Percentiles rank a stretch among this genome's conserved stretches.
These are phyloP conservation scores for Cyclotella choctawhatcheeana DNA, from an alignment of 108 stramenopile species.

Conservation along the genomic window DNA sequence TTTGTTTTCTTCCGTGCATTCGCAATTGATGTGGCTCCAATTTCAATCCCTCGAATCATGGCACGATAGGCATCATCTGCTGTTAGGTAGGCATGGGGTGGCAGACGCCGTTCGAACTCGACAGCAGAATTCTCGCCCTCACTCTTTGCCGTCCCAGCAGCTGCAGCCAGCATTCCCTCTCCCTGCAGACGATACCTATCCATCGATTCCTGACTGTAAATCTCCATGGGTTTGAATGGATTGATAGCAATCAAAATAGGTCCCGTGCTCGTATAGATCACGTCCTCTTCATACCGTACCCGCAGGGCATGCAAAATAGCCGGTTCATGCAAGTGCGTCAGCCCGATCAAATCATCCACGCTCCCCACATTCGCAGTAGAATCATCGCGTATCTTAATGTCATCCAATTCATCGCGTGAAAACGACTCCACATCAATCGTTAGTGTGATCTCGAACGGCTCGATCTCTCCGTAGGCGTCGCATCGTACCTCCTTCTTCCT, in stretches of 20 bases:
- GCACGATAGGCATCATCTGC: conserved; percentile 82
- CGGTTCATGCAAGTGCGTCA: conserved; percentile 53
- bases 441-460: conserved; percentile 63
- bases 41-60: conserved; percentile 68
- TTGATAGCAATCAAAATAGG: conserved; percentile 74
- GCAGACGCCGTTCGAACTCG: conserved; percentile 28
- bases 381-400: conserved; percentile 78
- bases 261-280: conserved; percentile 73
- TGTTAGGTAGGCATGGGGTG: conserved; percentile 83
- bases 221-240: conserved; percentile 61
- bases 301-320: conserved; percentile 53
- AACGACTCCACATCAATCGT: conserved; percentile 77
- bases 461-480: conserved; percentile 58
- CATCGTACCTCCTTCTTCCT: conserved; percentile 8
- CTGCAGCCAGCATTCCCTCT: conserved; percentile 3
- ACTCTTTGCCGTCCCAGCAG: neutral
- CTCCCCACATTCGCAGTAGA: conserved; percentile 36
- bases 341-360: conserved; percentile 66
- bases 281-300: conserved; percentile 49
- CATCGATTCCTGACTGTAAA: conserved; percentile 48
- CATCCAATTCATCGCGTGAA: conserved; percentile 78
- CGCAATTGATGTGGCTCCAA: neutral
- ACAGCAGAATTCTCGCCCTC: conserved; percentile 10
- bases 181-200: conserved; percentile 40
- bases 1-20: conserved; percentile 22